A percentile compares a stretch with the other conserved stretches of the same genome.
Evolutionary conservation across 139 green algal genomes (phyloP).

Genomic region (Haematococcus lacustris): DNA sequence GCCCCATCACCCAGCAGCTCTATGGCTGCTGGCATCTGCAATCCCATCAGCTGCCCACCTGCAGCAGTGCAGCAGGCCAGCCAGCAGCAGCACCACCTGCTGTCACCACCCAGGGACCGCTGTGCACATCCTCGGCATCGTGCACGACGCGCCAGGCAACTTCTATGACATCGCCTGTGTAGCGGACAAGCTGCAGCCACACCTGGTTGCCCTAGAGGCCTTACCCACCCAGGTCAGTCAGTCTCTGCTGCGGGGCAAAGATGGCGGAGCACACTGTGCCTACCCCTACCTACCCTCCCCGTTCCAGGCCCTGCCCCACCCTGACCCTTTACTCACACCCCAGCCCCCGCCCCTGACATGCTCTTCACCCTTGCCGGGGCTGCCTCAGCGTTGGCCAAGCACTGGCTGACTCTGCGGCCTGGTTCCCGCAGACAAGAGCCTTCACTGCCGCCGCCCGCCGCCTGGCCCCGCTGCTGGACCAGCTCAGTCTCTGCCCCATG

Average conservation of each 20-base stretch:
- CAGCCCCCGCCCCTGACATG: neutral
- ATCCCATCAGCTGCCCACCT: no score
- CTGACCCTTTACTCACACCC: neutral
- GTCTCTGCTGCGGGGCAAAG: no score
- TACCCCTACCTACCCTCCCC: no score
- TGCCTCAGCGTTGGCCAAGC: neutral
- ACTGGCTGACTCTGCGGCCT: neutral
- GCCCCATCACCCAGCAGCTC: no score
- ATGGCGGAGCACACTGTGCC: no score
- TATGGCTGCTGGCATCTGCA: no score
- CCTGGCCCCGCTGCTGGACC: neutral
- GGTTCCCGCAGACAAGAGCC: neutral
- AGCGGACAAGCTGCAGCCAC: neutral
- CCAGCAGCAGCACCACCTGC: no score
- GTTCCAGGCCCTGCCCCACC: no score
- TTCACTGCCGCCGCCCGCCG: neutral
- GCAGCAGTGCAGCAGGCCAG: no score
- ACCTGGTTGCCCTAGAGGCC: neutral
- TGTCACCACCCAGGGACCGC: neutral
- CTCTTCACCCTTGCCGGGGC: neutral
- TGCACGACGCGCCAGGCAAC: neutral
- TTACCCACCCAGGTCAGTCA: neutral
- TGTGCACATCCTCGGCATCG: neutral
- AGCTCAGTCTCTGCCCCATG: neutral
- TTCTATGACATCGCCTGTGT: neutral